Evolutionary conservation across 192 early-diverging fungal species (phyloP).

Genomic region (Allomyces macrogynus): DNA sequence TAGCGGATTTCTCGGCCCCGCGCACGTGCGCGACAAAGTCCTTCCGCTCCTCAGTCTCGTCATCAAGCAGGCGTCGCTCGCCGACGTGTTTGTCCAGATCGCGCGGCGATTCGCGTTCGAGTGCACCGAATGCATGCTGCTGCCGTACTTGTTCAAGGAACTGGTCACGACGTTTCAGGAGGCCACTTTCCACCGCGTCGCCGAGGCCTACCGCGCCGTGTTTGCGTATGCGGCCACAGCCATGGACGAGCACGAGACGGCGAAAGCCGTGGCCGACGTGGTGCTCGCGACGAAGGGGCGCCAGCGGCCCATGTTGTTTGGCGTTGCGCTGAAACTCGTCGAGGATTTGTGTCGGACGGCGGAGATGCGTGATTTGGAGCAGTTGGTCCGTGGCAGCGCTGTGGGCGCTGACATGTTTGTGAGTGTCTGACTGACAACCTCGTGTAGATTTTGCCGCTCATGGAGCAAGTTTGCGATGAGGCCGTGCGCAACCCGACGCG

Average conservation of each 20-base stretch:
- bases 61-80: too few relatives aligned
- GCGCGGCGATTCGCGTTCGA: too few relatives aligned
- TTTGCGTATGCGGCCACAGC: background rate
- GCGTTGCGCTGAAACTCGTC: background rate
- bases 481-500: background rate
- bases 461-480: background rate
- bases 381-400: background rate
- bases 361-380: background rate
- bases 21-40: too few relatives aligned
- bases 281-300: background rate
- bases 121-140: too few relatives aligned
- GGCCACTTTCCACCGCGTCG: background rate
- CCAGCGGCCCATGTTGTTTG: background rate
- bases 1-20: too few relatives aligned
- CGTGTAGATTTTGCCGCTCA: background rate
- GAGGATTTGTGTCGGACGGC: background rate
- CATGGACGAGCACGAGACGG: background rate
- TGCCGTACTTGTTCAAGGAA: too few relatives aligned
- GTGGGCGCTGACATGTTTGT: too few relatives aligned
- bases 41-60: too few relatives aligned
- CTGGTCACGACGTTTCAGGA: too few relatives aligned
- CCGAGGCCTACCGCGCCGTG: background rate
- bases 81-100: too few relatives aligned
- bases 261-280: background rate
- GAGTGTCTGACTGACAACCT: too few relatives aligned